Evolutionary conservation across 2,329 filamentous ascomycete genomes (phyloP), one percentile per base, ranked within the genome.

Genomic region (Penicillium italicum): DNA sequence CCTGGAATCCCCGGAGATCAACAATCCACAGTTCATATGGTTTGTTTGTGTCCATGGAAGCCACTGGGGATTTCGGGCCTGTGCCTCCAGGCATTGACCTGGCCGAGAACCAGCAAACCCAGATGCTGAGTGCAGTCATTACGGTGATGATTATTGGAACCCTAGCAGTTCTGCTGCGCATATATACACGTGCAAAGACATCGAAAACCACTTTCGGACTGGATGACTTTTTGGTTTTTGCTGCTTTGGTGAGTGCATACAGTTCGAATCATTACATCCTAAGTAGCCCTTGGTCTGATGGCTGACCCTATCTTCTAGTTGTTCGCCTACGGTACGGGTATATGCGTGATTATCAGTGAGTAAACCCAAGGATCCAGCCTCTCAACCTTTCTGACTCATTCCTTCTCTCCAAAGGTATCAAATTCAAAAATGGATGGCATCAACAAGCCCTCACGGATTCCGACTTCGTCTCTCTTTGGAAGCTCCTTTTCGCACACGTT

Each of bases 401-500:
- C 9, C 6, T n/a, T 4, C 14, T 12, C 14, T 7, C 1, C 16
- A 8, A n/a, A 61, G 59, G 58, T 42, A 28, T 49, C 8, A 46
- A 53, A 5, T 61, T 61, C 43, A 59, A 59, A 12, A 57, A 53
- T 16, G 61, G 59, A 22, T 57, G 51, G 45, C 62, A 64, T 24
- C 40, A 61, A 36, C 56, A 55, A 45, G 45, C 53, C 14, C 26
- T 63, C 10, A 59, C 50, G 2, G 12, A 51, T 16, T 47, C 46
- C 2, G 52, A 64, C 16, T 58, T 60, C 22, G 36, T n/a, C 18
- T 28, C 30, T 14, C 26, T 50, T 3, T 53, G 54, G 47, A 54
- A 72, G 67, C 45, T 71, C 37, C 61, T 72, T 28, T 71, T 67
- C 42, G 57, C 67, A 12, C 70, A 72, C 42, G 64, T 68, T 4